These are phyloP conservation scores for Schwanniomyces pseudopolymorphus DNA, from an alignment of 805 yeast genomes.

Conservation along the genomic window DNA sequence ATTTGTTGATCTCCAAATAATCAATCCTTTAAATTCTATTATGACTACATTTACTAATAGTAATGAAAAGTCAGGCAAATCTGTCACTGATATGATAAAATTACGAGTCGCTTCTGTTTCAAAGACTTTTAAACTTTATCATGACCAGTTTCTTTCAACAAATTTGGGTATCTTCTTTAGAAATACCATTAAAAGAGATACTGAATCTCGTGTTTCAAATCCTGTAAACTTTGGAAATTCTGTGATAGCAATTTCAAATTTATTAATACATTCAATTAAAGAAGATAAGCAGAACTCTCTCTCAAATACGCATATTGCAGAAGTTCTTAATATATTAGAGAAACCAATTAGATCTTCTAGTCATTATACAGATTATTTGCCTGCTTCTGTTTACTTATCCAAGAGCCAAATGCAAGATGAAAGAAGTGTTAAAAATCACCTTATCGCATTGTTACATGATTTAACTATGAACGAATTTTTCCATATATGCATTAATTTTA, in stretches of 20 bases:
- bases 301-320: conserved; percentile 52
- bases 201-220: conserved; percentile 59
- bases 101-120: not conserved
- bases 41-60: not conserved
- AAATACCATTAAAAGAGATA: conserved; percentile 47
- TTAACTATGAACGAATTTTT: conserved; percentile 63
- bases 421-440: conserved; percentile 28
- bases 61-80: not conserved
- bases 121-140: conserved; percentile 11
- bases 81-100: not conserved
- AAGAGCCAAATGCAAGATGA: conserved; percentile 17
- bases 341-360: conserved; percentile 48
- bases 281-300: conserved; percentile 62
- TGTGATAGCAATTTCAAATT: conserved; percentile 57
- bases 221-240: conserved; percentile 62
- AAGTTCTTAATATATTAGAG: conserved; percentile 59
- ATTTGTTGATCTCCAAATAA: conserved; percentile 13
- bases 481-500: conserved; percentile 63
- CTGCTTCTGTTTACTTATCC: conserved; percentile 48
- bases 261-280: conserved; percentile 57
- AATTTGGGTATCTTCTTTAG: conserved; percentile 37
- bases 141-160: conserved; percentile 28
- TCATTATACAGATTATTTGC: conserved; percentile 38
- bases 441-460: conserved; percentile 59
- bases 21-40: conserved; percentile 10